Conservation (phyloP, 139 green algal species). For the Chlamydomonas sp. region DNA sequence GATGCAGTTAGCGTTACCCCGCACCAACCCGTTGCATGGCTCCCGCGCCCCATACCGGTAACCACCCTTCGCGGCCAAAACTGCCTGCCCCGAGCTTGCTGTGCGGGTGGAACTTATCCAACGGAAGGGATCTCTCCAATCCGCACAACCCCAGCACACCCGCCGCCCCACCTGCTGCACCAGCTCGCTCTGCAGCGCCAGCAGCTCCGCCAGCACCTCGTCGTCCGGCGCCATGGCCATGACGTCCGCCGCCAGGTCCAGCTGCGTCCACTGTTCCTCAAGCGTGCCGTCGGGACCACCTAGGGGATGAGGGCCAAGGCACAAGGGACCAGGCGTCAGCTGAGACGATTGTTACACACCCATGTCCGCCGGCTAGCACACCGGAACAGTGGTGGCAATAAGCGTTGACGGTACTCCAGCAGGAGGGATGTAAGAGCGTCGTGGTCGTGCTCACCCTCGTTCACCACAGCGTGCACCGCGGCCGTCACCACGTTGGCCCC, state of each 20-base stretch:
- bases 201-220: conserved; percentile 84
- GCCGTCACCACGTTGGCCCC: neutral
- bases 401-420: neutral
- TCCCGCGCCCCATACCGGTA: neutral
- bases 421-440: neutral
- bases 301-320: neutral
- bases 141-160: neutral
- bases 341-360: no score
- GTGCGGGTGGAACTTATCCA: neutral
- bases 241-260: conserved; percentile 54
- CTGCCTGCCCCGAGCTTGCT: no score
- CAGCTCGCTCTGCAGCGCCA: conserved; percentile 72
- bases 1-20: neutral
- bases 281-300: conserved; percentile 48
- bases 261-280: conserved; percentile 68
- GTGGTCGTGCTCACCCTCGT: conserved; percentile 2
- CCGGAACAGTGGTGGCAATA: no score
- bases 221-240: conserved; percentile 82
- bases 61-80: neutral
- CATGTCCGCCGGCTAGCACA: neutral
- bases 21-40: neutral
- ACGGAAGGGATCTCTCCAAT: neutral
- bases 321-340: neutral
- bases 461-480: conserved; percentile 3
- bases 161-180: conserved; percentile 41